Evolutionary conservation across 805 yeast species (phyloP).

Genomic region (Ogataea populi-albae): DNA sequence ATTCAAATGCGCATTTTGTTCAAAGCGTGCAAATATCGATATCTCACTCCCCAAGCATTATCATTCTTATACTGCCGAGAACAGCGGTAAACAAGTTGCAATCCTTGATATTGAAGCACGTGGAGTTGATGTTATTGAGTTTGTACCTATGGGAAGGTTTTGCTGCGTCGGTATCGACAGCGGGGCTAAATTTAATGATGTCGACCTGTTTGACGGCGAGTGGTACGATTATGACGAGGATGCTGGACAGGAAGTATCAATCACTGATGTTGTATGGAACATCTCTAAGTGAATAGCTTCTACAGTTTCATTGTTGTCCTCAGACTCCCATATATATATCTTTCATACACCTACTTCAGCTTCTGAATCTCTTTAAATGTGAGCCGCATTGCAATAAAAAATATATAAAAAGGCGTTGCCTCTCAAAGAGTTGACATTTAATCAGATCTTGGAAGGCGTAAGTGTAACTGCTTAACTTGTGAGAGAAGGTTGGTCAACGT

Average conservation of each 20-base stretch:
- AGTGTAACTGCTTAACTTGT: no score
- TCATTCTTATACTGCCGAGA: constrained; percentile 37
- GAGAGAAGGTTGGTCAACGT: no score
- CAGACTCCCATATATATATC: no score
- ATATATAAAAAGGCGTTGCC: no score
- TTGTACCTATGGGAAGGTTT: constrained; percentile 64
- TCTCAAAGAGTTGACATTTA: no score
- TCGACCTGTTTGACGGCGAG: constrained; percentile 76
- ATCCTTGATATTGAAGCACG: constrained; percentile 78
- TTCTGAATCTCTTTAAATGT: no score
- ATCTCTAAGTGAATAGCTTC: no score
- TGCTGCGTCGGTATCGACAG: constrained; percentile 49
- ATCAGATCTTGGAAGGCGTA: no score
- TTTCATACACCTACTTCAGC: no score
- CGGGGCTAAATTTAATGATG: constrained; percentile 52
- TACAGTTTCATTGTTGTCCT: no score
- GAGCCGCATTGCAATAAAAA: no score
- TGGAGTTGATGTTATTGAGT: constrained; percentile 72
- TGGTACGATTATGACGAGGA: constrained; percentile 96
- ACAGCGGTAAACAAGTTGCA: constrained; percentile 39
- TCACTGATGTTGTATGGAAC: constrained; percentile 71
- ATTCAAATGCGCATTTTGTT: constrained; percentile 41
- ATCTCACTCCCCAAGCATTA: constrained; percentile 24
- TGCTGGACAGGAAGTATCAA: constrained; percentile 73
- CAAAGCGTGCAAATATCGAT: constrained; percentile 23